A percentile compares a stretch with the other conserved stretches of the same genome.
Conservation (phyloP, 2,329 filamentous ascomycete species). For the Acrocalymma vagum region DNA sequence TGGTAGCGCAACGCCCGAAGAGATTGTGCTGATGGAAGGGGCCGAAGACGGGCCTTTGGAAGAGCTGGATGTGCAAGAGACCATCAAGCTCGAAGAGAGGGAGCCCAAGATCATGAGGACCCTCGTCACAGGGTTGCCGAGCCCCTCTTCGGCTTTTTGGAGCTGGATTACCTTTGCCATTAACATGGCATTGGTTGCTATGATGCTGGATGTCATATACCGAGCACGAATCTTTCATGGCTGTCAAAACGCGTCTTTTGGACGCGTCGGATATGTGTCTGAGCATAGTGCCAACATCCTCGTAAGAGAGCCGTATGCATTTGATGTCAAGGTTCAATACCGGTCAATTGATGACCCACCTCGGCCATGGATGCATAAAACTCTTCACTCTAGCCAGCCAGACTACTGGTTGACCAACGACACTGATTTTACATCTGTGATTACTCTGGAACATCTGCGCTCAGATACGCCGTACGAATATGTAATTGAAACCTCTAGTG, state of each 20-base stretch:
- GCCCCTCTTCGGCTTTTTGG: conserved; percentile 70
- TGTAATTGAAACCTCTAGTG: conserved; percentile 70
- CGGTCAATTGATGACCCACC: conserved; percentile 35
- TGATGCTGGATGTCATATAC: conserved; percentile 81
- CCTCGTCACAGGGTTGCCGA: conserved; percentile 79
- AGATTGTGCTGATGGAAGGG: conserved; percentile 51
- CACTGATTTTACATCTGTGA: conserved; percentile 81
- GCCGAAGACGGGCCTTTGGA: conserved; percentile 43
- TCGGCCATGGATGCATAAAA: conserved; percentile 43
- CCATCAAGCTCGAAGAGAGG: conserved; percentile 66
- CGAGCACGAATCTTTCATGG: conserved; percentile 75
- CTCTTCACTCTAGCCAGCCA: conserved; percentile 38
- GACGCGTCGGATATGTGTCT: conserved; percentile 86
- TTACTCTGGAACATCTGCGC: conserved; percentile 72
- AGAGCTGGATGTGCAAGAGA: conserved; percentile 70
- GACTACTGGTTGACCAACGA: conserved; percentile 69
- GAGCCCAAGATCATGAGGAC: conserved; percentile 67
- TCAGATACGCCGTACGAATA: conserved; percentile 84
- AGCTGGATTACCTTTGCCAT: conserved; percentile 75
- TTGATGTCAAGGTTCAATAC: conserved; percentile 63
- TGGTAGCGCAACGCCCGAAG: conserved; percentile 33
- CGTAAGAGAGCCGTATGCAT: conserved; percentile 81
- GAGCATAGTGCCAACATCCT: conserved; percentile 80
- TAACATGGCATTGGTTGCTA: conserved; percentile 73
- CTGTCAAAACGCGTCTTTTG: conserved; percentile 80